phyloP scores from a whole-genome alignment of 345 rosid genomes.

The Mangifera indica region DNA sequence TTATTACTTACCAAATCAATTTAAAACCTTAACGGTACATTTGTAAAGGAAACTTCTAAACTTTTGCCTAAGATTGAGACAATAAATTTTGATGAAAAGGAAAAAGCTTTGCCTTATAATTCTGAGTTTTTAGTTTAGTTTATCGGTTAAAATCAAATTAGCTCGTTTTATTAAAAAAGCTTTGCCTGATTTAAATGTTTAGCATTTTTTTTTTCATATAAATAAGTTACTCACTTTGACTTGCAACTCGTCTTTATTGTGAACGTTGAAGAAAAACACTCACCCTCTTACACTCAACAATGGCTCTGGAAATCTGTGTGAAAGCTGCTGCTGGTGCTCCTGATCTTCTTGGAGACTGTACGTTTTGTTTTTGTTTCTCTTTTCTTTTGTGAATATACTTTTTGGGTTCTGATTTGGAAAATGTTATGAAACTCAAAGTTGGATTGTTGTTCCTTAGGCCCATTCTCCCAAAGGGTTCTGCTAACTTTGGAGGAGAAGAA shows the following conservation, averaged over 20 bases:
- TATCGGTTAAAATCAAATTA: too few relatives aligned
- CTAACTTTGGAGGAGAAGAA: constrained; percentile 91
- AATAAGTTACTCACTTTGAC: background rate
- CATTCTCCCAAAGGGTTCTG: constrained; percentile 62
- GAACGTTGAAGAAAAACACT: too few relatives aligned
- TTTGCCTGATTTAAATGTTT: too few relatives aligned
- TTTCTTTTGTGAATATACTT: background rate
- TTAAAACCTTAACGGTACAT: too few relatives aligned
- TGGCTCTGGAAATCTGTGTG: constrained; percentile 82
- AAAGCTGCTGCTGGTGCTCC: constrained; percentile 83
- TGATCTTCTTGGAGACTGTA: constrained; percentile 76
- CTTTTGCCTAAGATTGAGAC: too few relatives aligned
- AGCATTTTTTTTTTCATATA: background rate
- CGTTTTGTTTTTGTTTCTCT: background rate
- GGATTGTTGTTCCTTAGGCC: constrained; percentile 45
- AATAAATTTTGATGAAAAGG: too few relatives aligned
- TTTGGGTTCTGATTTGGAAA: background rate
- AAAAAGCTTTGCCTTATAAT: too few relatives aligned
- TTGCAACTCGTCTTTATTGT: background rate
- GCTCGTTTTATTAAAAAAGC: too few relatives aligned
- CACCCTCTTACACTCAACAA: constrained; percentile 6
- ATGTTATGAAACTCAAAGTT: background rate
- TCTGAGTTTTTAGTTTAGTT: too few relatives aligned
- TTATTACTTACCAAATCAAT: too few relatives aligned
- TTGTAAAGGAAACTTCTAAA: too few relatives aligned